A percentile compares a stretch with the other conserved stretches of the same genome.
Evolutionary conservation across 2,329 filamentous ascomycete species (phyloP).

Genomic region (Fusarium hainanense): DNA sequence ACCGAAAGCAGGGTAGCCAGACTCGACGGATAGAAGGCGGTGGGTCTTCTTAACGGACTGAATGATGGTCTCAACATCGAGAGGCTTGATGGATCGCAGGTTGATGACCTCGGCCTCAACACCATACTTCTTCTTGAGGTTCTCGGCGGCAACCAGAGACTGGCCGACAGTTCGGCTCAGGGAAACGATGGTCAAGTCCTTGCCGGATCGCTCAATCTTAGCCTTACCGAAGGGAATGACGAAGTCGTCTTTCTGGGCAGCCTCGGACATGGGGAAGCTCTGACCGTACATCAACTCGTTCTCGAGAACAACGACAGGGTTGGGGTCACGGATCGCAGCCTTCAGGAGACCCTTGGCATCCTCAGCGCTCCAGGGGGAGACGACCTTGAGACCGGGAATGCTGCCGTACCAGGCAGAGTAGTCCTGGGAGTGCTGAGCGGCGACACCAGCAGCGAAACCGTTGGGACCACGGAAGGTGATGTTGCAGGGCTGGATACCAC

Average conservation of each 20-base stretch:
- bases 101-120: conserved; percentile 98
- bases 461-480: conserved; percentile 99
- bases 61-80: conserved; percentile 94
- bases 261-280: conserved; percentile 96
- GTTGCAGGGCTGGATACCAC: conserved; percentile 99
- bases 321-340: conserved; percentile 97
- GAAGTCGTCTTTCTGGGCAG: conserved; percentile 94
- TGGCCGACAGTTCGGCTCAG: conserved; percentile 96
- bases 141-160: conserved; percentile 86
- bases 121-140: conserved; percentile 95
- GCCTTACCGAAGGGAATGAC: conserved; percentile 98
- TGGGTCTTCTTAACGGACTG: conserved; percentile 99
- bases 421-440: conserved; percentile 97
- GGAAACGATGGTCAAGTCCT: conserved; percentile 94
- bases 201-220: conserved; percentile 96
- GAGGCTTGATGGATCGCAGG: conserved; percentile 95
- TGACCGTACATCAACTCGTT: conserved; percentile 95
- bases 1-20: conserved; percentile 94
- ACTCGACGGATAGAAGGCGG: conserved; percentile 90
- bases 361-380: conserved; percentile 94
- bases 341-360: conserved; percentile 98
- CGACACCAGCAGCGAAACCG: conserved; percentile 95
- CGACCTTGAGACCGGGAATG: conserved; percentile 97
- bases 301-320: conserved; percentile 92
- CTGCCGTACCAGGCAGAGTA: conserved; percentile 99